Percentiles rank a stretch among this genome's conserved stretches.
Conservation (phyloP, 257 asterid species). For the Rubia yunnanensis region DNA sequence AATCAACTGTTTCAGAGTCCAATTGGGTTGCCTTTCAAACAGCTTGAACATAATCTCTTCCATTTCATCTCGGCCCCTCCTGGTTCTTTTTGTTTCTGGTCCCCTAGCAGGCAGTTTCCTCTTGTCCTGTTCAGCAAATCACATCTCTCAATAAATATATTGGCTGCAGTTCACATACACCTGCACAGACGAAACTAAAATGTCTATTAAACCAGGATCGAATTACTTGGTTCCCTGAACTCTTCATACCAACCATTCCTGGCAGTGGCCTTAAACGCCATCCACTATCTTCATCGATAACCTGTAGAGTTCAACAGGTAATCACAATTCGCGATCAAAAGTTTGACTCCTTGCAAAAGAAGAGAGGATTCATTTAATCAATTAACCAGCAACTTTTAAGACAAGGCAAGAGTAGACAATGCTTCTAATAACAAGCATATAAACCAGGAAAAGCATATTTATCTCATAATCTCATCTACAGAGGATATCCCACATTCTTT, state of each 20-base stretch:
- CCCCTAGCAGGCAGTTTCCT: constrained; percentile 51
- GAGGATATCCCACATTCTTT: not conserved
- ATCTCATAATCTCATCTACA: not conserved
- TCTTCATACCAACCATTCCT: constrained; percentile 42
- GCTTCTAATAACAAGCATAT: not conserved
- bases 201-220: not conserved
- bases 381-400: not conserved
- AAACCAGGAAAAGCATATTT: not conserved
- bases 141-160: not conserved
- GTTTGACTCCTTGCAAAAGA: not conserved
- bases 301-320: constrained; percentile 22
- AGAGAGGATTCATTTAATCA: not conserved
- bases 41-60: constrained; percentile 91
- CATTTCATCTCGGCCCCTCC: constrained; percentile 79
- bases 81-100: constrained; percentile 68
- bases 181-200: not conserved
- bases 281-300: constrained; percentile 64
- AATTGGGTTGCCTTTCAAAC: constrained; percentile 82
- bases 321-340: not conserved
- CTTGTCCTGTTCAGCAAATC: constrained; percentile 47
- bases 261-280: constrained; percentile 79
- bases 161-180: constrained; percentile 3
- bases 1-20: constrained; percentile 80
- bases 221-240: constrained; percentile 38
- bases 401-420: not conserved